Evolutionary conservation across 345 rosid species (phyloP), one percentile per base, ranked within the genome.

Genomic region (Streptanthus diversifolius): DNA sequence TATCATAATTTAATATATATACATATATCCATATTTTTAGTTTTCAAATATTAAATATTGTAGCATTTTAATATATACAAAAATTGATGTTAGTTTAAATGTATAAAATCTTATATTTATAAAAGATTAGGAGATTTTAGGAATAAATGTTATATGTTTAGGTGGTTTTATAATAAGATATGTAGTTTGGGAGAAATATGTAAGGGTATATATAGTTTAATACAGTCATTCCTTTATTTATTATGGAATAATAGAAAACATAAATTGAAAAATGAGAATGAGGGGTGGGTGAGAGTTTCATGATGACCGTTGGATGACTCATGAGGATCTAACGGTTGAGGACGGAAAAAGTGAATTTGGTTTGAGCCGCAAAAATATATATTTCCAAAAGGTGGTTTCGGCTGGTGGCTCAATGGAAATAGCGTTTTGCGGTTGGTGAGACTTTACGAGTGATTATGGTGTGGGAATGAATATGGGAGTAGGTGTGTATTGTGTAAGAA

Each of bases 341-440:
- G 27, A 69, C 45, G 66, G 21, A 27, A 55, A 69, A 45, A 66
- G 75, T 70, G 60, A 67, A 29, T 52, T 61, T 68, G 58, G 74
- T 41, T 40, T 68, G 22, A 52, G 74, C 47, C 68, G 54, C 73
- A 74, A 59, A 67, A 15, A 45, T 7, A 51, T 10, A 19, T 32
- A 9, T 33, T 7, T 29, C 9, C 67, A 54, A 66, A 74, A 66
- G 47, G 78, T 59, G 47, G 78, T 74, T 73, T 55, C 30, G 62
- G 68, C 30, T 59, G 73, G 63, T 67, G 68, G 78, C 78, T 67
- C 30, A 51, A 30, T 47, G 39, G 45, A 66, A 66, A 25, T 12
- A 11, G 78, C 68, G 73, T 67, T 74, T 67, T 35, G 68, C 68
- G 73, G 73, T 74, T 74, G 78, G 78, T 74, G 78, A 59, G 60